A percentile compares a stretch with the other conserved stretches of the same genome.
Conservation (phyloP, 257 asterid genomes). For the Galeopsis tetrahit region DNA sequence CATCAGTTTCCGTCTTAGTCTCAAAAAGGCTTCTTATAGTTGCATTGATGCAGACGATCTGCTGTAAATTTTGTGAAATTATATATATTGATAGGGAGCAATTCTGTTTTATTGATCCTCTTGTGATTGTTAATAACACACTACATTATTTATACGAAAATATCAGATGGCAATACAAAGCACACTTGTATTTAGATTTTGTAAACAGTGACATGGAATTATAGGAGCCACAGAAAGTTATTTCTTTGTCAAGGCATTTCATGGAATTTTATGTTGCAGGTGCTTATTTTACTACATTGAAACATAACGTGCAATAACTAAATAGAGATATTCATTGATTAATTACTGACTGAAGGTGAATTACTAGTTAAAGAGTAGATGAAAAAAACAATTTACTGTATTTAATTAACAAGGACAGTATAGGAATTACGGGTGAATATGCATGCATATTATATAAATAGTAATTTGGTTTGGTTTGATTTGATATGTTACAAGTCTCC, state of each 20-base stretch:
- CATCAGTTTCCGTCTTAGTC: not conserved
- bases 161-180: not conserved
- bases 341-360: too few relatives aligned
- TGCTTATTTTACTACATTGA: too few relatives aligned
- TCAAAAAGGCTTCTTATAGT: not conserved
- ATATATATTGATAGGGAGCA: not conserved
- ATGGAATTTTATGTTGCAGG: too few relatives aligned
- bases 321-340: too few relatives aligned
- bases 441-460: not conserved
- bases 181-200: not conserved
- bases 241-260: too few relatives aligned
- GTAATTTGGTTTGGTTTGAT: not conserved
- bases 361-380: too few relatives aligned
- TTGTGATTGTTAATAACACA: not conserved
- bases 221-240: too few relatives aligned
- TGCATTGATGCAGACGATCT: not conserved
- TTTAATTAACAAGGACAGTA: too few relatives aligned
- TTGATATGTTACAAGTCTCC: constrained; percentile 5
- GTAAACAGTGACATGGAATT: not conserved
- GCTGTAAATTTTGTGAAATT: not conserved
- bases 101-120: not conserved
- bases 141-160: not conserved
- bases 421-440: too few relatives aligned
- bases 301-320: too few relatives aligned
- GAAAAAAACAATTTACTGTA: too few relatives aligned